Base-by-base conservation (phyloP, 31 red algal genomes). In the Endocladia muricata region DNA sequence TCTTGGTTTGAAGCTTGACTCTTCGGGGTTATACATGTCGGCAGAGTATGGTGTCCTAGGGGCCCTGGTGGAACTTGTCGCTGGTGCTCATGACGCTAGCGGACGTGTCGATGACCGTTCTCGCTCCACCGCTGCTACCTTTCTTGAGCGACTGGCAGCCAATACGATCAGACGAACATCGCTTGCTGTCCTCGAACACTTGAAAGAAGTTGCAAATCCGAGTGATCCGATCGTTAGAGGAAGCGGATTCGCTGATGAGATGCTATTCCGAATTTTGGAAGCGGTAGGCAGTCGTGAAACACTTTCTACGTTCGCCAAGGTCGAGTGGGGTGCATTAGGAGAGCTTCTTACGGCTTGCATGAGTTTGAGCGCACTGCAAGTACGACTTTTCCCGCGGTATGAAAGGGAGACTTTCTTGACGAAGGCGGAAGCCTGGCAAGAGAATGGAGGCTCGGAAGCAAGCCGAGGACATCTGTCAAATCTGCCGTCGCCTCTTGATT, bases 191-290 rank as follows among this genome's bases (percentile, higher is more conserved):
- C 68, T 91, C 19, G 88, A 91, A 58, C 80, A 84, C 42, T 44
- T 91, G 7, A 66, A 66, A 52, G 58, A 80, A 6, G 58, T 91
- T 72, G 68, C 68, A 51, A 66, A 70, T 7, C 28, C 61, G 19
- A 23, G 36, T 63, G 55, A 82, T 84, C 3, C 48, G 13, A 62
- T 37, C 42, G 65, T 91, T 36, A 35, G 80, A 35, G 79, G 79
- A 1, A 41, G 62, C 55, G 78, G 88, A 23, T 91, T 91, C 73
- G 88, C 61, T 1, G 88, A 91, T 78, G 88, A 83, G 39, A 91
- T 91, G 79, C 31, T 84, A 1, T 84, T 79, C 43, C 55, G 79
- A 40, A 64, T 91, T 48, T 30, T 91, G 30, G 86, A 90, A 4
- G 69, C 40, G 68, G 71, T 68, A 7, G 67, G 64, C 9, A 74